Evolutionary conservation across 768 basidiomycete species (phyloP), one percentile per base, ranked within the genome.

Genomic region (Auriscalpium microsporum): DNA sequence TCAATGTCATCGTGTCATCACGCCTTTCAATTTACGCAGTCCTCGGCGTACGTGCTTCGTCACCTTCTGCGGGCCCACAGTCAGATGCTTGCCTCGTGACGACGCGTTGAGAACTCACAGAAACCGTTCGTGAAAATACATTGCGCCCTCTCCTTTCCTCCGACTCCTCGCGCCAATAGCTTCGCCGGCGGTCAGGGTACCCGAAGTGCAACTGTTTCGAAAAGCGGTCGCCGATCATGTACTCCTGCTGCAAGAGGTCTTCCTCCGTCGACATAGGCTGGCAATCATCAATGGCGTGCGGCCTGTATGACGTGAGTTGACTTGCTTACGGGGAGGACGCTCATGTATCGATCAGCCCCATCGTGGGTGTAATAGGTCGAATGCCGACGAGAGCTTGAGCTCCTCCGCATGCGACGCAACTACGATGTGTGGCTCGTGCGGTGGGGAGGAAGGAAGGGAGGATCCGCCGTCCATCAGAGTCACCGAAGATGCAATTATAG

Each of bases 251-350:
- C 45, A 61, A 52, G 37, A 61, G 54, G 23, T 61, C 60, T 34
- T 61, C 60, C 50, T 61, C 58, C 13, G 60, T 56, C 3, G 55
- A 50, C 60, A 61, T 61, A 13, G 53, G 58, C 60, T 61, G 47
- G n/a, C 47, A 28, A 23, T 28, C 14, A 48, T 48, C 36, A n/a
- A 50, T 28, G 17, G 34, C 37, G 10, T 11, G 34, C 35, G 8
- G 6, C 33, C n/a, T 19, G 19, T 28, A 14, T 23, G 28, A 48
- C 28, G 6, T 11, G 10, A 10, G 11, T 34, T 11, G 35, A 13
- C n/a, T 37, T 11, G 34, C 49, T n/a, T 52, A 52, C 42, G n/a
- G 52, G 52, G 28, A 52, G 52, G 16, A 52, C 52, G n/a, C 19
- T 52, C 52, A 45, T 52, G 52, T 44, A 48, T 13, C 17, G 34